Conservation (phyloP, 2,329 filamentous ascomycete genomes). For the Cyphellophora attinorum region DNA sequence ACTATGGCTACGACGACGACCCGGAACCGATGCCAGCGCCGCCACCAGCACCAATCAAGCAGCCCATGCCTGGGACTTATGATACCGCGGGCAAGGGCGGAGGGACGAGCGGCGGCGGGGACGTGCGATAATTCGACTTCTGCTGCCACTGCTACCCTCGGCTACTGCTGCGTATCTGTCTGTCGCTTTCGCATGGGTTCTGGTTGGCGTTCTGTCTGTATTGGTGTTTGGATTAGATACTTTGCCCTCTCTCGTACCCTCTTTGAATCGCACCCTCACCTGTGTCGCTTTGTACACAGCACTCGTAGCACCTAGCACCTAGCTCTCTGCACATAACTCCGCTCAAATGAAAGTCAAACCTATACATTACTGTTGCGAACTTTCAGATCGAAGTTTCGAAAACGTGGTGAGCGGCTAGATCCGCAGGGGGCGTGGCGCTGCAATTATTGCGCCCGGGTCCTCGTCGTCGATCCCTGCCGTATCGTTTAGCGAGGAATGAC, state of each 20-base stretch:
- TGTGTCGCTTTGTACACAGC: no score
- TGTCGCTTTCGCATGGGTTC: slow-evolving; percentile 5
- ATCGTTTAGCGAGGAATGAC: no score
- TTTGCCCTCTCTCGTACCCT: neutral
- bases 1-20: slow-evolving; percentile 43
- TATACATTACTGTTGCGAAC: no score
- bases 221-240: slow-evolving; percentile 3
- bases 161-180: slow-evolving; percentile 8
- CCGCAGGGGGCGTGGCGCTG: no score
- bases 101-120: slow-evolving; percentile 13
- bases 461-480: no score
- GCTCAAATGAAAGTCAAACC: no score
- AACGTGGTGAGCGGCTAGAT: no score
- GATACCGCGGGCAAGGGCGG: slow-evolving; percentile 13
- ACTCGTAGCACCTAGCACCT: no score
- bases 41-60: slow-evolving; percentile 23
- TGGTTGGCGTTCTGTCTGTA: slow-evolving; percentile 3
- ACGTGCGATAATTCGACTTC: slow-evolving; percentile 13
- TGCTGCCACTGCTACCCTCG: slow-evolving; percentile 5
- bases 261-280: no score
- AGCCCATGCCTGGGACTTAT: slow-evolving; percentile 8
- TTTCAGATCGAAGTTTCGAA: no score
- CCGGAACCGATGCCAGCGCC: slow-evolving; percentile 28
- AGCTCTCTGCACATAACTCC: no score
- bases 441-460: no score